A percentile compares a stretch with the other conserved stretches of the same genome.
phyloP scores from a whole-genome alignment of 1,284 basidiomycete species.

The Malassezia nana region DNA sequence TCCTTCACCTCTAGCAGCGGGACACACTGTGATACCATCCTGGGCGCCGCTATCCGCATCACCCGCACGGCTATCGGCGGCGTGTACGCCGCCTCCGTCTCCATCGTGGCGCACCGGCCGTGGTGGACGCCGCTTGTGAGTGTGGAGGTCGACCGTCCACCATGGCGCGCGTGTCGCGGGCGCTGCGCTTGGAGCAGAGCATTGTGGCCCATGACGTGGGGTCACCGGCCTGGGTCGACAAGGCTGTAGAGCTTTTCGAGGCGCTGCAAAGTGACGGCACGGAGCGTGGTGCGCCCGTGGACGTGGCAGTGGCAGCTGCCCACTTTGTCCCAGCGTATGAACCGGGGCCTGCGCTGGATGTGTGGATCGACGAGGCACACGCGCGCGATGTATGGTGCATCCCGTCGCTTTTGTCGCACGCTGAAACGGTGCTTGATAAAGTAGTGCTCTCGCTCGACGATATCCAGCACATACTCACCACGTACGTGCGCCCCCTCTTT shows the following conservation, averaged over 20 bases:
- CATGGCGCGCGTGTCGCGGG: not conserved
- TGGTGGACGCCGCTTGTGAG: not conserved
- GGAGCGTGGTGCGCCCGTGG: not conserved
- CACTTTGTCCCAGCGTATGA: slow-evolving; percentile 1
- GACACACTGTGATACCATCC: not conserved
- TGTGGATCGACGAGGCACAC: not conserved
- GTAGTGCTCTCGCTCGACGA: not conserved
- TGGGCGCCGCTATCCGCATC: slow-evolving; percentile 15
- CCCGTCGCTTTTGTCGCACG: not conserved
- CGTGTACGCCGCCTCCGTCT: not conserved
- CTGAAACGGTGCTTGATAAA: not conserved
- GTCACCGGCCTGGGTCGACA: not conserved
- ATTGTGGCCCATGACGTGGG: not conserved
- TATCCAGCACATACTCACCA: not conserved
- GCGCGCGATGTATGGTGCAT: not conserved
- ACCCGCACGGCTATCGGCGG: slow-evolving; percentile 15
- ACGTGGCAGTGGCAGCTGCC: not conserved
- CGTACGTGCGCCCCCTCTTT: slow-evolving; percentile 12
- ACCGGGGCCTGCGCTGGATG: not conserved
- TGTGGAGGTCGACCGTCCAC: not conserved
- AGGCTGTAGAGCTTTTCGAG: not conserved
- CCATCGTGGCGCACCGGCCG: not conserved
- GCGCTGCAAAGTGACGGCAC: not conserved
- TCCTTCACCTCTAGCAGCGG: slow-evolving; percentile 4
- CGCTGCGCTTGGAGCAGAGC: not conserved